Evolutionary conservation across 768 basidiomycete species (phyloP), one percentile per base, ranked within the genome.

Genomic region (Mycena leptocephala): DNA sequence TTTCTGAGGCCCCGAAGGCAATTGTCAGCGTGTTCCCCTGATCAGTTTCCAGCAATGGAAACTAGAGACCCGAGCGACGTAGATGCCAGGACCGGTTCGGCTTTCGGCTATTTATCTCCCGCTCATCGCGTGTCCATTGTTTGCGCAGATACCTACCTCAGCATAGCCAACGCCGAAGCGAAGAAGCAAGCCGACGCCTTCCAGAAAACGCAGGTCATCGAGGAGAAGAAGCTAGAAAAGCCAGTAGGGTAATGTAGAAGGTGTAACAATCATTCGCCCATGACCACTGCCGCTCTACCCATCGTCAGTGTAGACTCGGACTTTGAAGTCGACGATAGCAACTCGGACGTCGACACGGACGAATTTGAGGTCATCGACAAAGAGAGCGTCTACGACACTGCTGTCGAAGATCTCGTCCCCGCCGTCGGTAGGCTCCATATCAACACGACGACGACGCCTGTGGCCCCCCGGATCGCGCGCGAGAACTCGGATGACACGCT

Each of bases 71-170:
- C n/a, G n/a, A n/a, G n/a, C n/a, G n/a, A n/a, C n/a, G n/a, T n/a
- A n/a, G n/a, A n/a, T n/a, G n/a, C n/a, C n/a, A n/a, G n/a, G n/a
- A n/a, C n/a, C n/a, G n/a, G n/a, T n/a, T n/a, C n/a, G n/a, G n/a
- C n/a, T n/a, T n/a, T 46, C 43, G 14, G 16, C 43, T 2, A 6
- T 20, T 9, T 55, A 46, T 72, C 66, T n/a, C 37, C 64, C 55
- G 13, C 58, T 10, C 7, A n/a, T 22, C 35, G n/a, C n/a, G n/a
- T n/a, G n/a, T 22, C 28, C 18, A 53, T 48, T 33, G 30, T 43
- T 7, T 37, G 18, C 24, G 2, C n/a, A 93, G 92, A 93, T 80
- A 91, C 92, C 3, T 93, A 93, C 79, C 84, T 93, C n/a, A 93
- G 92, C 68, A 88, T 88, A 10, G 87, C 88, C 46, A 93, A 93